Base-by-base conservation (phyloP, 805 yeast genomes). In the Nematodospora valgi region DNA sequence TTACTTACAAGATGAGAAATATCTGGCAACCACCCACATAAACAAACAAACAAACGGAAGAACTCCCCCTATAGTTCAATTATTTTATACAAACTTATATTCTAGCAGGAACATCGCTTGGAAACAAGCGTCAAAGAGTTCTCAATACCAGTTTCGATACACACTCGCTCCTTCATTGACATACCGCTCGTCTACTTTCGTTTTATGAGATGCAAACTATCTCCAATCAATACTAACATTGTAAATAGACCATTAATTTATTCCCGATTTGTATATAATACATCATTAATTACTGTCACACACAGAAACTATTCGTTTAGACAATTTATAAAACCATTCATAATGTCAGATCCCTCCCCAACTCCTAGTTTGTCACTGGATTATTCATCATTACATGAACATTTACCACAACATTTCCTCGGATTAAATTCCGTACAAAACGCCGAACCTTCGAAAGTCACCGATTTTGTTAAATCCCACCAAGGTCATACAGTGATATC, bases 401-500 rank as follows among this genome's bases (percentile, higher is more conserved):
- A 56, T 5, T 65, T 89, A 48, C 80, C 96, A 20, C 39, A 73
- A 24, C 84, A 88, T 62, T 93, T 89, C 65, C 60, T 77, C 38
- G 98, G 98, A 38, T 72, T 81, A 39, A 86, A 89, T 60, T 74
- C 93, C 24, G 69, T 87, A 28, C 82, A 77, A 25, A 70, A 58
- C 16, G 95, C 95, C 15, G 87, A 85, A 49, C 82, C 86, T n/a
- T 72, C 85, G 21, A 69, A 70, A 22, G 79, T 91, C 35, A 84
- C 84, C 47, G 91, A 86, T 54, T 93, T 88, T 56, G 96, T 94
- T 45, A 74, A 72, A 49, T 70, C 76, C 34, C 85, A 84, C 53
- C 86, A 85, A 37, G 99, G 99, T 56, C 99, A 93, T 68, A 88
- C 98, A 5, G 95, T 93, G 31, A 87, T 93, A 52, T 74, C 82